Base-by-base conservation (phyloP, 805 yeast species). In the Tetrapisispora arboricola region DNA sequence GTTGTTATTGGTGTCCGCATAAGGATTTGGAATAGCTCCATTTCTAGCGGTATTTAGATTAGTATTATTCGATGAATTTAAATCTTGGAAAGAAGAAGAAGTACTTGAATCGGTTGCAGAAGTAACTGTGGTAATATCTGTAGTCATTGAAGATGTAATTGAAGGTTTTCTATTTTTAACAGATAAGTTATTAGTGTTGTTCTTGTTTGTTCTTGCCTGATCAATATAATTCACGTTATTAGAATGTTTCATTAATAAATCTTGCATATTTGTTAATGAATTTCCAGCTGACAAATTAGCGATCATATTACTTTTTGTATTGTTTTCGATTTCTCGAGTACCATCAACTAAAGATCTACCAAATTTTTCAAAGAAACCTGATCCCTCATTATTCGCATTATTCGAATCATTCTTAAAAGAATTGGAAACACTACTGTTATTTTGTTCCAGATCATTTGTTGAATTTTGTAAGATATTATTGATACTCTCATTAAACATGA, bases 321-420 rank as follows among this genome's bases (percentile, higher is more conserved):
- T 28, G 31, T 40, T 39, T 39, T 53, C 65, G 22, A 61, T 47
- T 48, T 61, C 65, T 22, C 55, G 49, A 1, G 65, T 61, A 16
- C 63, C 64, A 38, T 60, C 64, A 20, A 60, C 57, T 27, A 61
- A 40, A 15, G 62, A 47, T 41, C 54, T 55, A 31, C 66, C 66
- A 39, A 61, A 55, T 34, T 49, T 49, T 39, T 61, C 63, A 37
- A 60, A 61, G 37, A 61, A 59, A 6, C 63, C 58, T 27, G 53
- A 55, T 17, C 41, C 45, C 8, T 33, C 21, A 19, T 21, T 30
- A 24, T 26, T 29, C 12, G 16, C 25, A 22, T 36, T 16, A 25
- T 31, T 24, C 17, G n/a, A 13, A 22, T 35, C 38, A 19, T 19
- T 15, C 13, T 6, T 32, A 20, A 5, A 4, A 17, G 8, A 24